Evolutionary conservation across 1,139 yeast species (phyloP).

Genomic region (Scheffersomyces lignicola): DNA sequence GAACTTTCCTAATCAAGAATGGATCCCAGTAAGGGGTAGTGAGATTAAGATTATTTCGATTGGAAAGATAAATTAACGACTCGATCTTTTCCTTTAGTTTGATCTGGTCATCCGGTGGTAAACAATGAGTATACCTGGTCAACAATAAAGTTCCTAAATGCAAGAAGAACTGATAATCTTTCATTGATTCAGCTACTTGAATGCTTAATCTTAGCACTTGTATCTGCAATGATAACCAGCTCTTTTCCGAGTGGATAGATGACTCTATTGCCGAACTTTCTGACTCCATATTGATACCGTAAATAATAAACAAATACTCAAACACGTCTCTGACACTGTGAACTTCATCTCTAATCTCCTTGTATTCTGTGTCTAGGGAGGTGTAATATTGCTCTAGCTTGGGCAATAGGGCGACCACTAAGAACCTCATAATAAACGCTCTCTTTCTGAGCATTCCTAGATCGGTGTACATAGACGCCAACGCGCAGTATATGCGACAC

Average conservation of each 20-base stretch:
- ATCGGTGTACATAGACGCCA: slow-evolving; percentile 65
- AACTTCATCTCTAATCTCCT: slow-evolving; percentile 7
- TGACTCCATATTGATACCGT: slow-evolving; percentile 37
- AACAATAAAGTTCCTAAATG: slow-evolving; percentile 53
- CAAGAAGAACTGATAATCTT: slow-evolving; percentile 48
- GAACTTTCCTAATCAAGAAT: slow-evolving; percentile 55
- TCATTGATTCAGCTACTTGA: slow-evolving; percentile 49
- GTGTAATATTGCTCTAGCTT: slow-evolving; percentile 23
- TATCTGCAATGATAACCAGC: slow-evolving; percentile 61
- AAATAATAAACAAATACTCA: slow-evolving; percentile 39
- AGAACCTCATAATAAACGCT: slow-evolving; percentile 64
- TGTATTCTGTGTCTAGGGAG: slow-evolving; percentile 5
- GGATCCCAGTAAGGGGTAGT: slow-evolving; percentile 68
- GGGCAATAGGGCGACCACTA: slow-evolving; percentile 54
- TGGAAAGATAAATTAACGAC: slow-evolving; percentile 18
- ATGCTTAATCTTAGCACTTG: slow-evolving; percentile 58
- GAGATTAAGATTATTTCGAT: slow-evolving; percentile 17
- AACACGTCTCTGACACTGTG: slow-evolving; percentile 32
- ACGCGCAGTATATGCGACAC: slow-evolving; percentile 59
- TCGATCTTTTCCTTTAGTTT: slow-evolving; percentile 28
- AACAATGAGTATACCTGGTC: slow-evolving; percentile 53
- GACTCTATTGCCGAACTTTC: slow-evolving; percentile 27
- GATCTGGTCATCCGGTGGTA: slow-evolving; percentile 38
- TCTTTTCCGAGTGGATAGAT: slow-evolving; percentile 20
- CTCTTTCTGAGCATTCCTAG: slow-evolving; percentile 67